Evolutionary conservation across 1,284 basidiomycete genomes (phyloP).

Genomic region (Moniliophthora roreri): DNA sequence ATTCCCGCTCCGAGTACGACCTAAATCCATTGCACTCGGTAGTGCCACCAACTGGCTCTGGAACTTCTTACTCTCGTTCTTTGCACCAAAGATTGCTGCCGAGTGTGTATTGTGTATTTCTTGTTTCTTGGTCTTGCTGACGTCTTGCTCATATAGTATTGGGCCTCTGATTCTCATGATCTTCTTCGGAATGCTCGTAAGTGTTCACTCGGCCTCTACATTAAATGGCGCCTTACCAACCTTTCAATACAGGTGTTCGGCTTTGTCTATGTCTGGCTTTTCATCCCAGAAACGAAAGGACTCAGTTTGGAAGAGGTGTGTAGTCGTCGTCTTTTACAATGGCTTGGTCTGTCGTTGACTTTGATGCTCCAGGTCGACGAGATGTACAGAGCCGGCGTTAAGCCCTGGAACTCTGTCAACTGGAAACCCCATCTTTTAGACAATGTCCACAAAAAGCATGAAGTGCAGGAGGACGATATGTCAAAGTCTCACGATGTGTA

Average conservation of each 20-base stretch:
- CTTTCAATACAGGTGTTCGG: constrained; percentile 48
- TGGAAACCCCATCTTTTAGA: constrained; percentile 57
- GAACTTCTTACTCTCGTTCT: constrained; percentile 78
- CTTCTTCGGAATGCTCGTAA: constrained; percentile 69
- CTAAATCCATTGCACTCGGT: constrained; percentile 75
- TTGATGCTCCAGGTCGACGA: constrained; percentile 48
- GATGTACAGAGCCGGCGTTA: constrained; percentile 63
- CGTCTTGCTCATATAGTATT: constrained; percentile 43
- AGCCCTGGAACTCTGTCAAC: constrained; percentile 60
- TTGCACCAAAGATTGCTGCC: constrained; percentile 63
- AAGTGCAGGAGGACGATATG: constrained; percentile 12
- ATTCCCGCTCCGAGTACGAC: constrained; percentile 71
- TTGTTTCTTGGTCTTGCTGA: not conserved
- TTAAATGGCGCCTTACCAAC: too few species aligned
- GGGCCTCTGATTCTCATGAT: constrained; percentile 78
- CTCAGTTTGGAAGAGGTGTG: constrained; percentile 72
- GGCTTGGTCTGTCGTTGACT: not conserved
- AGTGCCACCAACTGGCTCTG: constrained; percentile 61
- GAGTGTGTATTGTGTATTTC: constrained; percentile 27
- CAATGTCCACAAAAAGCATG: constrained; percentile 31
- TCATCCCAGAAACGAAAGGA: constrained; percentile 78
- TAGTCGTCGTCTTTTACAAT: constrained; percentile 2
- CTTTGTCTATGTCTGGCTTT: constrained; percentile 65
- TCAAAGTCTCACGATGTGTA: constrained; percentile 3
- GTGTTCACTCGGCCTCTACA: too few species aligned